These are phyloP conservation scores for Casuarina glauca DNA, from an alignment of 306 rosid species.

Conservation along the genomic window DNA sequence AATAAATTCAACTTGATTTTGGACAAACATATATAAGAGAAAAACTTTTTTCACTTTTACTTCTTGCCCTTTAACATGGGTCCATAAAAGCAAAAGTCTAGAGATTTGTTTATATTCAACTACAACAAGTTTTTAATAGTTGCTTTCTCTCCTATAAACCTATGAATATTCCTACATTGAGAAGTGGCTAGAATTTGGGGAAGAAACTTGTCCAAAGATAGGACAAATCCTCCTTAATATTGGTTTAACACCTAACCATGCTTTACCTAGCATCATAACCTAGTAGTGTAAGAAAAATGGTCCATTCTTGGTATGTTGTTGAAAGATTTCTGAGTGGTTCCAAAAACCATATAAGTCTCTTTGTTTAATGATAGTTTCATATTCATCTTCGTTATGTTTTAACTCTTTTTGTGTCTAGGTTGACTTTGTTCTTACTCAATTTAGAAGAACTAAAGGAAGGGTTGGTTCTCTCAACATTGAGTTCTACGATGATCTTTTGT, in stretches of 20 bases:
- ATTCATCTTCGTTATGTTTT: slow-evolving; percentile 18
- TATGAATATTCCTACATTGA: slow-evolving; percentile 93
- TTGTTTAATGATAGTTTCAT: neutral
- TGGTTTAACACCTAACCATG: slow-evolving; percentile 88
- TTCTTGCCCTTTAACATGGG: slow-evolving; percentile 13
- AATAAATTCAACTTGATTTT: slow-evolving; percentile 9
- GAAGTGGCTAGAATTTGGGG: slow-evolving; percentile 90
- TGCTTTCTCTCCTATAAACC: slow-evolving; percentile 61
- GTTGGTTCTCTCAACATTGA: slow-evolving; percentile 64
- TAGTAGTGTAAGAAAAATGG: slow-evolving; percentile 91
- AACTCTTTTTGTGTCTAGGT: slow-evolving; percentile 53
- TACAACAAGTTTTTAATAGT: slow-evolving; percentile 20
- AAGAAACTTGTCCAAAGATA: slow-evolving; percentile 91
- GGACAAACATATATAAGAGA: slow-evolving; percentile 7
- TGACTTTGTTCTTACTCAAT: slow-evolving; percentile 92
- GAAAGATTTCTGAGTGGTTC: neutral
- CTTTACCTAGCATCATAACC: slow-evolving; percentile 83
- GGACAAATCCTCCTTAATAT: slow-evolving; percentile 70
- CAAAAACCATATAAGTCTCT: neutral
- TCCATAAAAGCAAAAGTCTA: slow-evolving; percentile 1
- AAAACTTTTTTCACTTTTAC: slow-evolving; percentile 12
- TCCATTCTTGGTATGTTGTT: neutral
- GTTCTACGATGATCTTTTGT: slow-evolving; percentile 65
- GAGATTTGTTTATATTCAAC: slow-evolving; percentile 15
- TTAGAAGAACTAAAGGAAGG: slow-evolving; percentile 89